Percentiles rank a stretch among this genome's conserved stretches.
Conservation (phyloP, 1,284 basidiomycete species). For the Ceratorhiza oryzae-sativae region DNA sequence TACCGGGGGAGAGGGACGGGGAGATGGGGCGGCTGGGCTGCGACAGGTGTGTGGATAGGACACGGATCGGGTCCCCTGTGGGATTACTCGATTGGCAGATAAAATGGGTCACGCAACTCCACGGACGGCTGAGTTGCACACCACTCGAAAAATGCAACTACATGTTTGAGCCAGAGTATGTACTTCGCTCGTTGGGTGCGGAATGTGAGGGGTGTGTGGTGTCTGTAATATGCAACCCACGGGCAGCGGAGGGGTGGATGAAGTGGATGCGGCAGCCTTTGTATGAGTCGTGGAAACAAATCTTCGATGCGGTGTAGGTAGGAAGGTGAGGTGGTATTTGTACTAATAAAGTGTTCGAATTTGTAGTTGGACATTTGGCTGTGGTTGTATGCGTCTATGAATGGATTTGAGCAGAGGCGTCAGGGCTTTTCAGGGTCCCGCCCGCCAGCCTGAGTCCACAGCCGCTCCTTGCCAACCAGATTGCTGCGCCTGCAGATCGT, state of each 20-base stretch:
- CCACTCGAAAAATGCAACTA: neutral
- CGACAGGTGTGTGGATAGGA: neutral
- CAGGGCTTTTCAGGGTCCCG: neutral
- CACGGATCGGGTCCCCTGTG: neutral
- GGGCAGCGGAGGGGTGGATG: neutral
- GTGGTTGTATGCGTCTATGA: neutral
- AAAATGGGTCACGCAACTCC: neutral
- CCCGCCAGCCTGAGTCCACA: neutral
- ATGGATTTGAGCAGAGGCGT: neutral
- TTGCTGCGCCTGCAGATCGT: constrained; percentile 3
- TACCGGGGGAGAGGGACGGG: neutral
- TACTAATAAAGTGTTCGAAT: neutral
- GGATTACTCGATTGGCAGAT: neutral
- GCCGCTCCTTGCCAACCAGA: constrained; percentile 1
- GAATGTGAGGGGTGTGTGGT: constrained; percentile 8
- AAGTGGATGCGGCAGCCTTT: neutral
- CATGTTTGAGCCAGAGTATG: neutral
- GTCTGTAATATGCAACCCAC: neutral
- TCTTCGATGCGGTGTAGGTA: neutral
- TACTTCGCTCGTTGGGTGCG: neutral
- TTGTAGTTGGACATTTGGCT: neutral
- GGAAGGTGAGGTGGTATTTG: neutral
- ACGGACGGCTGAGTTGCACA: neutral
- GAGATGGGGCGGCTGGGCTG: neutral
- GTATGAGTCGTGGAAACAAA: neutral